These are phyloP conservation scores for Coniochaeta ligniaria DNA, from an alignment of 2,329 filamentous ascomycete species.

Conservation along the genomic window DNA sequence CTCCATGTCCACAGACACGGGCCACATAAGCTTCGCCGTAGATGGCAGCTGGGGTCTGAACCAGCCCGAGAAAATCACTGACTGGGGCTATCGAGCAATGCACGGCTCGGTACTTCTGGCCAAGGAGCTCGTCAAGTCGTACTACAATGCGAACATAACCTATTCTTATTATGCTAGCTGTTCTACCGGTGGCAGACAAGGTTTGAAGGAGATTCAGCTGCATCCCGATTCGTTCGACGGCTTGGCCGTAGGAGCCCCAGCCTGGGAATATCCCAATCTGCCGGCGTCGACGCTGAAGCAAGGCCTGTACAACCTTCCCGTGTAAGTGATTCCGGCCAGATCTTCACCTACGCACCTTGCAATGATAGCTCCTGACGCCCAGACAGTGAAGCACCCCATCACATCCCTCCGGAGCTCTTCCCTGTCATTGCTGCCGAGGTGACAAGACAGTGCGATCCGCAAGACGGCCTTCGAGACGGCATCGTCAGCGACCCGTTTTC, in stretches of 20 bases:
- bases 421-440: constrained; percentile 34
- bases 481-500: constrained; percentile 38
- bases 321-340: too few relatives aligned
- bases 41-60: constrained; percentile 30
- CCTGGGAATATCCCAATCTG: constrained; percentile 42
- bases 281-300: constrained; percentile 32
- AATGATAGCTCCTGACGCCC: too few relatives aligned
- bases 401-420: constrained; percentile 35
- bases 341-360: too few relatives aligned
- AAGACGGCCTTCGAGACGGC: constrained; percentile 41
- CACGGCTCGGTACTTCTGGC: constrained; percentile 40
- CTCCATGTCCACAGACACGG: constrained; percentile 33
- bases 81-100: constrained; percentile 30
- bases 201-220: constrained; percentile 41
- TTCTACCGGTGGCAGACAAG: constrained; percentile 50
- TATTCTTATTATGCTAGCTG: constrained; percentile 50
- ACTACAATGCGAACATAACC: constrained; percentile 32
- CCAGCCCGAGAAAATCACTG: constrained; percentile 22
- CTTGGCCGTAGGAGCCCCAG: constrained; percentile 38
- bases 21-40: constrained; percentile 25
- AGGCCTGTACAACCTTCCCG: too few relatives aligned
- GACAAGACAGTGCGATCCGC: constrained; percentile 39
- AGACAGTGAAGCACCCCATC: constrained; percentile 27
- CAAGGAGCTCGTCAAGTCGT: constrained; percentile 38
- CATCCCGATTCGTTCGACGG: constrained; percentile 51